phyloP scores from a whole-genome alignment of 106 monocot species.

The Dendrobium officinale region DNA sequence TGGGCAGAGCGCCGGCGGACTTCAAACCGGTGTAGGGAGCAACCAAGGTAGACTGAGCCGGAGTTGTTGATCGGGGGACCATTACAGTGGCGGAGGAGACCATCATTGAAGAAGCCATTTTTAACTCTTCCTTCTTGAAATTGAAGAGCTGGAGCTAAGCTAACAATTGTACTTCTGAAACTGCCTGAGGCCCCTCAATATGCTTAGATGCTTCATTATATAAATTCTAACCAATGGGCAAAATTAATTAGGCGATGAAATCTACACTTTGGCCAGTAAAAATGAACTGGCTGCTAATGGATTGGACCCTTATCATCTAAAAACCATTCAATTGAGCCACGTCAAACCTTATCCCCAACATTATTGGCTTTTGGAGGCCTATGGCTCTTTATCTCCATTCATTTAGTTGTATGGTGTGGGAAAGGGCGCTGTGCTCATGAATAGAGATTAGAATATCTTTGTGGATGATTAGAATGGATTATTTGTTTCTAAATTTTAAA shows the following conservation, averaged over 20 bases:
- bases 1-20: slow-evolving; percentile 38
- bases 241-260: background rate
- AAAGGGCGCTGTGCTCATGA: too few relatives aligned
- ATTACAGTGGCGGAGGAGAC: slow-evolving; percentile 21
- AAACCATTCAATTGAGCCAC: background rate
- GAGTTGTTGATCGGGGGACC: slow-evolving; percentile 5
- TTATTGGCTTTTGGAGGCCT: background rate
- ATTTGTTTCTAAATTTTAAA: too few relatives aligned
- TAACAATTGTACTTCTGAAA: too few relatives aligned
- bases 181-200: too few relatives aligned
- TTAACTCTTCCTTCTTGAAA: background rate
- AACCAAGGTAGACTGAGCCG: slow-evolving; percentile 31
- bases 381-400: too few relatives aligned
- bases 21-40: slow-evolving; percentile 60
- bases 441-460: too few relatives aligned
- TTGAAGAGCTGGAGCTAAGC: background rate
- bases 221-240: background rate
- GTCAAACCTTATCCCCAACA: background rate
- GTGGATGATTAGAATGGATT: too few relatives aligned
- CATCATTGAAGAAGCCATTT: slow-evolving; percentile 29
- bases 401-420: too few relatives aligned
- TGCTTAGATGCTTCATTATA: background rate
- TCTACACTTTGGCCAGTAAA: background rate
- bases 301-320: background rate
- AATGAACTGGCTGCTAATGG: background rate